Evolutionary conservation across 495 filamentous ascomycete species (phyloP), one percentile per base, ranked within the genome.

Genomic region (Neurospora sp.): DNA sequence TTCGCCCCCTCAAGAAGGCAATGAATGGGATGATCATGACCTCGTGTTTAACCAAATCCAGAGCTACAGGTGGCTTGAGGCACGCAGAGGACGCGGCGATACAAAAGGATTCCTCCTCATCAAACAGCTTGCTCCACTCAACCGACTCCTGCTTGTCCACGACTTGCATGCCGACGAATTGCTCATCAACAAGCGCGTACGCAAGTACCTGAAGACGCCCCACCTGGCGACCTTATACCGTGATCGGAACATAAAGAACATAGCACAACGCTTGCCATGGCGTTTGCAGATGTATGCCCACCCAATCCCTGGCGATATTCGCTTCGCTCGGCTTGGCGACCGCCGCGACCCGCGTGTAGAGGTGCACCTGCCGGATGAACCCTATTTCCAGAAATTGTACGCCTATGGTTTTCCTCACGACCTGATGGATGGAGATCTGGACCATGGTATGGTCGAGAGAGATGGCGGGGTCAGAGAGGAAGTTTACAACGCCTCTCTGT

Each of bases 31-130:
- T 3, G 23, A 12, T 0, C 4, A 2, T 23, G 46, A 3, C 1
- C 1, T 49, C 44, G 10, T 6, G 44, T 23, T 7, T 27, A 27
- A 60, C 2, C 20, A 27, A 27, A 60, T 27, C 10, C 20, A 66
- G 14, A 66, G 54, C 54, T 16, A 35, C 54, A 66, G 12, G 31
- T 66, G 54, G 54, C 54, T 66, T 18, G 6, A 66, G 54, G 12
- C 27, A 14, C 49, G 23, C 20, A 23, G 2, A 1, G 27, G 27
- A 35, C 12, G 54, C 54, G 5, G 11, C 27, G 54, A 2, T 35
- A 66, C 39, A 18, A 31, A 18, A 0, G 75, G 75, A 10, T 76
- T 76, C 40, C 60, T 74, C 4, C 62, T 74, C n/a, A 71, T 74
- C 46, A 35, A 69, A 27, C 69, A 72, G 39, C 39, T 74, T 20